phyloP scores from a whole-genome alignment of 768 basidiomycete species.

The Podaxis sp. region DNA sequence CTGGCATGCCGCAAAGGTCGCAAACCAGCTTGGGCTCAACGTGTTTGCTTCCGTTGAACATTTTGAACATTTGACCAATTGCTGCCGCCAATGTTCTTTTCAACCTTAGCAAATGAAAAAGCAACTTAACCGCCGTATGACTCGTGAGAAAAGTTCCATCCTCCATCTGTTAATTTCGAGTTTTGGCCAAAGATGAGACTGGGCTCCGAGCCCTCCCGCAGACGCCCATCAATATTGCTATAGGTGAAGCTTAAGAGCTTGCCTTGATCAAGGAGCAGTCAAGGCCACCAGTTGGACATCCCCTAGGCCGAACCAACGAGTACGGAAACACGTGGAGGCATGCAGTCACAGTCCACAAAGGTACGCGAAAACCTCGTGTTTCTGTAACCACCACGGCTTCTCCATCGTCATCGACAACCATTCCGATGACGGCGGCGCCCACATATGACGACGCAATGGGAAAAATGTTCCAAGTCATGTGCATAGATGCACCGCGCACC shows the following conservation, averaged over 20 bases:
- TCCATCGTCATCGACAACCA: not conserved
- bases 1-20: not conserved
- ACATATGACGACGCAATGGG: not conserved
- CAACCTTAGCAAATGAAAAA: not conserved
- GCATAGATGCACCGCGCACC: not conserved
- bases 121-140: not conserved
- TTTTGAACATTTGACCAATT: not conserved
- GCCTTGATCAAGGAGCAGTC: not conserved
- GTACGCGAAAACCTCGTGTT: conserved; percentile 6
- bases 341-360: not conserved
- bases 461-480: not conserved
- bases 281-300: not conserved
- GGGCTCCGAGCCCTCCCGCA: not conserved
- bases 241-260: not conserved
- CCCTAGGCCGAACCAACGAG: not conserved
- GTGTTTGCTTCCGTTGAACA: not conserved
- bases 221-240: not conserved
- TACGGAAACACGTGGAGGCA: conserved; percentile 7
- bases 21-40: not conserved
- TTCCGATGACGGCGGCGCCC: not conserved
- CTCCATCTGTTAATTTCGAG: not conserved
- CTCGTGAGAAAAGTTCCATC: not conserved
- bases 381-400: conserved; percentile 3
- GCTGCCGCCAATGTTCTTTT: not conserved
- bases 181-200: not conserved